Percentiles rank a stretch among this genome's conserved stretches.
Conservation (phyloP, 78 protist species). For the Acrasis kona region DNA sequence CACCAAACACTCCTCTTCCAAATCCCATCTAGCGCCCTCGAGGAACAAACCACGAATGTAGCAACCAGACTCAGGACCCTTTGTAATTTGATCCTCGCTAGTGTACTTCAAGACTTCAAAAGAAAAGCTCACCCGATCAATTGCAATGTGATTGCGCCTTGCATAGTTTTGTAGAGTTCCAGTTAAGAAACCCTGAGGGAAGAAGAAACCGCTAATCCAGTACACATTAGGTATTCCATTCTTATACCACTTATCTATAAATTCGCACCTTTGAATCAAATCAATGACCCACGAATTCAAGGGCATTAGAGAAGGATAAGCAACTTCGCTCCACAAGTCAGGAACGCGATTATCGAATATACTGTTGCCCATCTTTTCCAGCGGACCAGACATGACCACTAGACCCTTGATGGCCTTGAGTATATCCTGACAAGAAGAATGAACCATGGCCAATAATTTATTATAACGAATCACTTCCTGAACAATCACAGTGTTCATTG, state of each 20-base stretch:
- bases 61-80: conserved; percentile 46
- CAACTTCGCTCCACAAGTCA: conserved; percentile 28
- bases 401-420: conserved; percentile 64
- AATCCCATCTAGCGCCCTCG: conserved; percentile 70
- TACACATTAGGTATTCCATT: conserved; percentile 44
- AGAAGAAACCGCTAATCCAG: conserved; percentile 74
- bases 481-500: conserved; percentile 58
- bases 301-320: conserved; percentile 72
- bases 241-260: conserved; percentile 40
- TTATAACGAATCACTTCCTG: conserved; percentile 77
- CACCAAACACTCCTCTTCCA: not conserved
- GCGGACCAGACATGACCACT: conserved; percentile 55
- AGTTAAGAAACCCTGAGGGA: conserved; percentile 87
- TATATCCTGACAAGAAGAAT: conserved; percentile 31
- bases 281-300: conserved; percentile 66
- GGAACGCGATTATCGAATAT: conserved; percentile 38
- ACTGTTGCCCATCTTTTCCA: conserved; percentile 36
- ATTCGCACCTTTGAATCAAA: conserved; percentile 41
- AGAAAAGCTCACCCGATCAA: conserved; percentile 57
- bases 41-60: conserved; percentile 49
- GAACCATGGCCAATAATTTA: conserved; percentile 33
- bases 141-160: conserved; percentile 37
- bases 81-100: not conserved
- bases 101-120: not conserved
- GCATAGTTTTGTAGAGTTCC: conserved; percentile 79